Evolutionary conservation across 2,329 filamentous ascomycete species (phyloP), one percentile per base, ranked within the genome.

Genomic region (Rutstroemia sp.): DNA sequence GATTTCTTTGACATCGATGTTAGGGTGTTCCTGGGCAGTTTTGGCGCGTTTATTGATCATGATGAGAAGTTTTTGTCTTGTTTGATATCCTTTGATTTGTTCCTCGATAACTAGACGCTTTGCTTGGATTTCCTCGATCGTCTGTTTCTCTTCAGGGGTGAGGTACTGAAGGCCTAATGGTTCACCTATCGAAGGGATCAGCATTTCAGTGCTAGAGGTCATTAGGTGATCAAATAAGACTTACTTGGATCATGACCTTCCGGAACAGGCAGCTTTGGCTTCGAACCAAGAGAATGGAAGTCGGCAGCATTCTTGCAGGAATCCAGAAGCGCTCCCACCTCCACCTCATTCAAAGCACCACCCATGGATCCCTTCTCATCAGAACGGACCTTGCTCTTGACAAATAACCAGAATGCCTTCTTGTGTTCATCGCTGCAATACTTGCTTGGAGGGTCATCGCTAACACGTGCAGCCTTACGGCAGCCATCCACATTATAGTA

Each of bases 401-500:
- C 59, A 51, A 57, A 61, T 14, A 56, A 45, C 54, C 59, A 65
- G 44, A 66, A 69, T 8, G 52, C 59, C 14, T 55, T 27, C 19
- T 56, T 54, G 48, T 67, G 65, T 54, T 66, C 61, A 23, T 68
- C 63, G 34, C 65, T 66, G 49, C 68, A 70, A 46, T 68, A 70
- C 57, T 67, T 69, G 63, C 65, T 68, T 36, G 63, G 61, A 1
- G 63, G 61, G 25, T 63, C 58, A 27, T 63, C 54, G n/a, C 58
- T 61, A 17, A 67, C 63, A 45, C 63, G 63, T 56, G 66, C 67
- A 54, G 64, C 61, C 40, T 63, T 67, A 12, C 66, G 59, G 54
- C 67, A 68, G 16, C 51, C 54, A 53, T 56, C 59, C 34, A 65
- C 59, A 40, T 63, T 66, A 51, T 58, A 54, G 39, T 62, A 63